Base-by-base conservation (phyloP, 2,329 filamentous ascomycete species). In the Trichophyton mentagrophytes region DNA sequence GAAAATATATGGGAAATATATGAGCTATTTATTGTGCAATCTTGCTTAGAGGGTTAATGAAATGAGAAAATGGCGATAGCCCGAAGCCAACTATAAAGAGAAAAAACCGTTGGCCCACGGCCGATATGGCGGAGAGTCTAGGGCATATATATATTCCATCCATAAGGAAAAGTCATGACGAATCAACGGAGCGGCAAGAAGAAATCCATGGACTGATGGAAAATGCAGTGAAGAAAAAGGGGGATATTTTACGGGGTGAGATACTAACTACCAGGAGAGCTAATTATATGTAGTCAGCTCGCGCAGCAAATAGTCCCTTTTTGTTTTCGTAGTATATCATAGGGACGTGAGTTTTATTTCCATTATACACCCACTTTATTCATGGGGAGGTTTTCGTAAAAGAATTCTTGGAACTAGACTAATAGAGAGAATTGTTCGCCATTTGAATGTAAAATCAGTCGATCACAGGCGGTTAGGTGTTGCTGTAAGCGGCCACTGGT, bases 401-500 rank as follows among this genome's bases (percentile, higher is more conserved):
- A 55, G 15, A 55, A n/a, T 20, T 33, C 25, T 33, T 3, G 15
- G 13, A 27, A 36, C 11, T 13, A 15, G 20, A 22, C 44, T 20
- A 25, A 15, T 8, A 25, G 6, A 36, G 15, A 20, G 33, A 17
- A 17, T 36, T 27, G n/a, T 53, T 30, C 7, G 8, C n/a, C 33
- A 36, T 36, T 27, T 9, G 13, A 57, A 42, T 13, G 33, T 36
- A 36, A 11, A 1, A 15, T 56, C 17, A 42, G 22, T n/a, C n/a
- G 38, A 65, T 84, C 85, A 95, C 81, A 95, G 84, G 81, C 91
- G 90, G 81, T 89, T 91, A 62, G 84, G 83, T 61, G 81, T 79
- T 65, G 85, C 85, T 62, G 87, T 89, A 62, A 89, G 88, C 40
- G 90, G 89, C 91, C 91, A 96, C 77, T 95, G 90, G 79, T 96